These are phyloP conservation scores for Blumeria graminis DNA, from an alignment of 2,329 filamentous ascomycete species.

Conservation along the genomic window DNA sequence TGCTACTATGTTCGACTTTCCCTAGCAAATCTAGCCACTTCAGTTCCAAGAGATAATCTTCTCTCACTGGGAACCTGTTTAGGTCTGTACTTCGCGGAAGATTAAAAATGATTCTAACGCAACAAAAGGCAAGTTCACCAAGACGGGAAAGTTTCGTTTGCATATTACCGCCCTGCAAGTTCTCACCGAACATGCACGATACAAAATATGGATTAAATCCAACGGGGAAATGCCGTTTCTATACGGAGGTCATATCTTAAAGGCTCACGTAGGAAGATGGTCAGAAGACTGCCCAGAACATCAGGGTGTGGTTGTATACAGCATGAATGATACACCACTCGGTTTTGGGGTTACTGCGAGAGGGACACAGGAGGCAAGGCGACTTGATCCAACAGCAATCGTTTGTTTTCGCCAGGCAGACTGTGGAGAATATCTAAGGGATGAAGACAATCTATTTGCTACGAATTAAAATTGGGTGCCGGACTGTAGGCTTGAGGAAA, in stretches of 20 bases:
- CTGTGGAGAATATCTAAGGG: slow-evolving; percentile 80
- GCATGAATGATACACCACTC: slow-evolving; percentile 80
- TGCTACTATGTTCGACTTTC: slow-evolving; percentile 85
- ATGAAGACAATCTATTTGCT: slow-evolving; percentile 44
- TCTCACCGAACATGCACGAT: slow-evolving; percentile 72
- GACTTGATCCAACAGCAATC: slow-evolving; percentile 74
- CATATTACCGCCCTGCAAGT: slow-evolving; percentile 76
- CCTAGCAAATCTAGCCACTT: slow-evolving; percentile 76
- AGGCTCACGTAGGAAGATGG: slow-evolving; percentile 55
- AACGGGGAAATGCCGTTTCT: slow-evolving; percentile 97
- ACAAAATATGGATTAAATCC: slow-evolving; percentile 91
- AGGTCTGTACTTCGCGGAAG: slow-evolving; percentile 18
- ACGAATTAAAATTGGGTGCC: slow-evolving; percentile 21
- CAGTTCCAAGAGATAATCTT: slow-evolving; percentile 56
- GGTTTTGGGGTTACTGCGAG: slow-evolving; percentile 86
- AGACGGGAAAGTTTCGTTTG: slow-evolving; percentile 83
- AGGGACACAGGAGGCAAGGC: slow-evolving; percentile 58
- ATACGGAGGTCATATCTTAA: slow-evolving; percentile 77
- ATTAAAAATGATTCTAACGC: slow-evolving; percentile 5
- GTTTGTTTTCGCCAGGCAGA: slow-evolving; percentile 82
- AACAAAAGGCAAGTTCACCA: slow-evolving; percentile 63
- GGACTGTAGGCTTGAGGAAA: slow-evolving; percentile 35
- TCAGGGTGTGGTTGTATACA: slow-evolving; percentile 70
- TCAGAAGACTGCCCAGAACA: slow-evolving; percentile 85
- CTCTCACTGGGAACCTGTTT: slow-evolving; percentile 77